Evolutionary conservation across 345 rosid genomes (phyloP).

Genomic region (Sisymbrium altissimum): DNA sequence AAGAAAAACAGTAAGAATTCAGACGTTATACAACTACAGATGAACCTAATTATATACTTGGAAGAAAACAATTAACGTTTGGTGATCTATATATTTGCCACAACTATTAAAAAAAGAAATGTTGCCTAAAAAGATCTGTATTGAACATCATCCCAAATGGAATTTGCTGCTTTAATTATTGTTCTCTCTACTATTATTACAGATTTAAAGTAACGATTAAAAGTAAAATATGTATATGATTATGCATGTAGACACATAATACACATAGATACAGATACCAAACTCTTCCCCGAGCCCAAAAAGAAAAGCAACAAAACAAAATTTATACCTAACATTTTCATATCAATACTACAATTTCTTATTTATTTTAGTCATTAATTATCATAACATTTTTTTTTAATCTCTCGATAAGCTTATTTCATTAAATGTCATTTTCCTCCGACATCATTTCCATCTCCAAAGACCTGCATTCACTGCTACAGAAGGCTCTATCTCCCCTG

Average conservation of each 20-base stretch:
- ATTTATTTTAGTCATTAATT: constrained; percentile 22
- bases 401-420: constrained; percentile 3
- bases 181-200: background rate
- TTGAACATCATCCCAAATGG: background rate
- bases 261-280: constrained; percentile 21
- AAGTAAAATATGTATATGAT: constrained; percentile 12
- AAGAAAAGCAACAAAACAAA: constrained; percentile 22
- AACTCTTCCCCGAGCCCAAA: background rate
- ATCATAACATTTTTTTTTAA: background rate
- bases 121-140: no score
- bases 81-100: no score
- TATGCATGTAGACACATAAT: constrained; percentile 33
- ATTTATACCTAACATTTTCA: constrained; percentile 15
- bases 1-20: no score
- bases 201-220: background rate
- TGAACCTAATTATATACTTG: no score
- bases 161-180: background rate
- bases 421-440: constrained; percentile 38
- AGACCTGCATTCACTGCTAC: constrained; percentile 82
- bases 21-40: no score
- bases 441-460: constrained; percentile 71
- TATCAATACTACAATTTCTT: background rate
- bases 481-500: constrained; percentile 92
- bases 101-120: no score
- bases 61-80: no score